Conservation (phyloP, 768 basidiomycete genomes). For the Suillus tomentosus region DNA sequence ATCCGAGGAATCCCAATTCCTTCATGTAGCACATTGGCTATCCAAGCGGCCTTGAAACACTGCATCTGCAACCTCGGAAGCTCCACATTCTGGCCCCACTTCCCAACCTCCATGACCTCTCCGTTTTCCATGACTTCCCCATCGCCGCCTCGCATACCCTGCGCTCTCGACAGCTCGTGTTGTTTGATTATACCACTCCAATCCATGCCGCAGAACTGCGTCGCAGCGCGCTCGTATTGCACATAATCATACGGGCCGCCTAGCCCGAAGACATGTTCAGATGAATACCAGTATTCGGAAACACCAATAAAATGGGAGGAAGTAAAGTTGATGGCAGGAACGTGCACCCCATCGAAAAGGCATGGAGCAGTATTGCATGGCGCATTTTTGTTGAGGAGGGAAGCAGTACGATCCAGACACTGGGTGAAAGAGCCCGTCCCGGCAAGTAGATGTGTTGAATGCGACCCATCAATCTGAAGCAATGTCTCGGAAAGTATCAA, state of each 20-base stretch:
- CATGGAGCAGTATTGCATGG: slow-evolving; percentile 87
- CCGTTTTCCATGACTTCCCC: slow-evolving; percentile 65
- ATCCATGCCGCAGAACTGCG: slow-evolving; percentile 75
- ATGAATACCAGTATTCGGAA: slow-evolving; percentile 99
- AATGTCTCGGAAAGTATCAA: slow-evolving; percentile 63
- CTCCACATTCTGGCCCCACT: slow-evolving; percentile 78
- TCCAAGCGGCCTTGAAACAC: slow-evolving; percentile 99
- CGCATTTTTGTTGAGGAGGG: slow-evolving; percentile 80
- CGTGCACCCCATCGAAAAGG: slow-evolving; percentile 92
- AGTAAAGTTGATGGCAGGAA: slow-evolving; percentile 92
- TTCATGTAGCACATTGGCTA: slow-evolving; percentile 93
- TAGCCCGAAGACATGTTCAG: slow-evolving; percentile 93
- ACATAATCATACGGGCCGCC: slow-evolving; percentile 96
- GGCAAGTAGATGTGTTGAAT: slow-evolving; percentile 59
- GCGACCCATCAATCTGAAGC: slow-evolving; percentile 44
- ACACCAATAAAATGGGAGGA: slow-evolving; percentile 95
- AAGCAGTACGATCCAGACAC: slow-evolving; percentile 71
- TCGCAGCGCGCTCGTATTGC: slow-evolving; percentile 92
- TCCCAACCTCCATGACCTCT: slow-evolving; percentile 59
- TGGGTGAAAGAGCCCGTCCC: slow-evolving; percentile 92
- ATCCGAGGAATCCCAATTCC: slow-evolving; percentile 94
- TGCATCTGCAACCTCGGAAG: slow-evolving; percentile 90
- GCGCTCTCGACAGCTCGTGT: slow-evolving; percentile 56
- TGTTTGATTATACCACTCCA: slow-evolving; percentile 78
- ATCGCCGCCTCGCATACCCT: slow-evolving; percentile 55